Conservation (phyloP, 2,329 filamentous ascomycete genomes). For the Cordyceps cateniannulata region DNA sequence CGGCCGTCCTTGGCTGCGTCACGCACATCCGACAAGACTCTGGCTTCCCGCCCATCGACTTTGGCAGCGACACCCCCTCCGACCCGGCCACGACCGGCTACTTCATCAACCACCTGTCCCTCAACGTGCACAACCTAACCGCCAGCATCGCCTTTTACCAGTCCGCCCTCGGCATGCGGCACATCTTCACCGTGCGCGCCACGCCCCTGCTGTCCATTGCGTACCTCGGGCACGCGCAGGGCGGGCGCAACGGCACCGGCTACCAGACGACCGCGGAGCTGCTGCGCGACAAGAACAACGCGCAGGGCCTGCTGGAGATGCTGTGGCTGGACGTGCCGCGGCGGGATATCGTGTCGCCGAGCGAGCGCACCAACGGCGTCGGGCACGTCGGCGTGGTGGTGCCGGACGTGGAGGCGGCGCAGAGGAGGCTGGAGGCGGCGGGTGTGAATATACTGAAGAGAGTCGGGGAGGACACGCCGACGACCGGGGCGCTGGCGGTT, state of each 20-base stretch:
- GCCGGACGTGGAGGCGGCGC: slow-evolving; percentile 23
- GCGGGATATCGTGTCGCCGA: slow-evolving; percentile 17
- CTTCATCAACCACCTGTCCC: slow-evolving; percentile 15
- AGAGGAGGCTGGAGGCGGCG: slow-evolving; percentile 20
- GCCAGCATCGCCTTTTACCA: slow-evolving; percentile 28
- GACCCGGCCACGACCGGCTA: slow-evolving; percentile 26
- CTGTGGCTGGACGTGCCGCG: slow-evolving; percentile 19
- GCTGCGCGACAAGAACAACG: slow-evolving; percentile 27
- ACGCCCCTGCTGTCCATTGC: slow-evolving; percentile 24
- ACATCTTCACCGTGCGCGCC: slow-evolving; percentile 24
- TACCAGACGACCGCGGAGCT: slow-evolving; percentile 29
- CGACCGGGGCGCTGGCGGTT: slow-evolving; percentile 13
- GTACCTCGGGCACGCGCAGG: slow-evolving; percentile 30
- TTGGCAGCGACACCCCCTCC: slow-evolving; percentile 20
- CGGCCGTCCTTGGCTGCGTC: slow-evolving; percentile 30
- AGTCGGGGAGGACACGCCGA: slow-evolving; percentile 16
- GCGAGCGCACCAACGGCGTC: slow-evolving; percentile 24
- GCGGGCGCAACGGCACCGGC: slow-evolving; percentile 31
- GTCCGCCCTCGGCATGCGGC: slow-evolving; percentile 23
- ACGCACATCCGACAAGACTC: background rate
- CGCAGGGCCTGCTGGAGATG: slow-evolving; percentile 27
- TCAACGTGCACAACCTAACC: slow-evolving; percentile 24
- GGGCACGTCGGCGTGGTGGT: slow-evolving; percentile 31
- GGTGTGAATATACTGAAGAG: slow-evolving; percentile 23
- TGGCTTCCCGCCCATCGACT: background rate